Evolutionary conservation across 78 protist genomes (phyloP), one percentile per base, ranked within the genome.

Genomic region (Dictyostelium intermedium): DNA sequence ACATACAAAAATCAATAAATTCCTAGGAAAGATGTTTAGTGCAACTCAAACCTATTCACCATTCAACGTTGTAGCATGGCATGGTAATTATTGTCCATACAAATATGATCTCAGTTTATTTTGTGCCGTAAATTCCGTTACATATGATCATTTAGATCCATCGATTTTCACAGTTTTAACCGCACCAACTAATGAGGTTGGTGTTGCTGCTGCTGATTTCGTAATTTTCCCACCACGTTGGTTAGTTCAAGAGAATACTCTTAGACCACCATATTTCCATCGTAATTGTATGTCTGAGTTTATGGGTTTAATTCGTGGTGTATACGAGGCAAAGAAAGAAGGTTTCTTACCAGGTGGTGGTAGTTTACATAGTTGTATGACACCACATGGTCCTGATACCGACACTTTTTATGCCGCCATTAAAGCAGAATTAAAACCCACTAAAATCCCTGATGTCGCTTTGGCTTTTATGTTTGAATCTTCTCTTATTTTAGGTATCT

Each of bases 91-190:
- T 80, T 94, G 95, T n/a, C 99, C 99, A 30, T 98, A 79, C 93
- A 95, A 95, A 83, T 97, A 98, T 95, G 97, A 98, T 93, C 94
- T 98, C 6, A 77, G 84, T 23, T 30, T 86, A 53, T 98, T 98
- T 81, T 93, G 83, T 66, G 97, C 98, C 32, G 85, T 97, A 53
- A 98, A 98, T 93, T 81, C 98, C 0, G 98, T 97, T 56, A 60
- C 98, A n/a, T 98, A 85, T 41, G 99, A 98, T 63, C 99, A 98
- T 91, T 35, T 91, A 13, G 99, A 98, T 91, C 99, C 99, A 27
- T 98, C 98, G 35, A 98, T 98, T 45, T 98, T 98, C 97, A 98
- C 99, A 56, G 99, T 98, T 20, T 86, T 98, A 50, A 98, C 99
- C 2, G 82, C 96, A 66, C 99, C 96, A 37, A 81, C 98, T 9